Base-by-base conservation (phyloP, 164 flowering plant genomes). In the Berberis vulgaris region DNA sequence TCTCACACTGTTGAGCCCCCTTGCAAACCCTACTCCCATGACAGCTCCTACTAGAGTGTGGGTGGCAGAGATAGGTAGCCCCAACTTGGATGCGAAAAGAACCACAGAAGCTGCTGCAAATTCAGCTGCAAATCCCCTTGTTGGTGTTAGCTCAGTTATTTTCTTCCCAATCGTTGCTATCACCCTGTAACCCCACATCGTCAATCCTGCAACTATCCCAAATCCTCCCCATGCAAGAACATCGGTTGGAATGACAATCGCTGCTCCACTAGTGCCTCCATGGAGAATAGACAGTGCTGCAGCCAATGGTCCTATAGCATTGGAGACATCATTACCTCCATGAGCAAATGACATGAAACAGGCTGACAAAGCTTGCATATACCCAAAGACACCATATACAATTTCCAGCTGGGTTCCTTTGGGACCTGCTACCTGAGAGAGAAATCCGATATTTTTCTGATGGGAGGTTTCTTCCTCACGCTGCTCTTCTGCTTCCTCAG, bases 331-430 rank as follows among this genome's bases (percentile, higher is more conserved):
- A 49, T 91, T 95, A 39, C 96, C 99, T 3, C 99, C 99, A 67
- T 95, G 99, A 45, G 97, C 97, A 77, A 95, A 95, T 45, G 99
- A 91, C 99, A 95, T 95, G 86, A 91, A 95, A 77, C 99, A 95
- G 26, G 99, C 97, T 8, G 99, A 95, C 10, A 95, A 73, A 55
- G 91, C 82, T 66, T 95, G 97, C 99, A 95, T 87, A 77, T 91
- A 91, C 64, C 99, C 99, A 58, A 95, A 95, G 10, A 95, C 96
- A 7, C 96, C 87, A 56, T 91, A 95, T 7, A 95, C 99, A 68
- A 91, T 87, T 74, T 95, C 81, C 62, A 91, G 77, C 72, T 95
- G 91, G 52, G 96, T 81, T 5, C 99, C 99, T 57, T 62, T 95
- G 5, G 99, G 99, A 42, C 99, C 99, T 1, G 96, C 96, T 45